Evolutionary conservation across 768 basidiomycete species (phyloP).

Genomic region (Hericium coralloides): DNA sequence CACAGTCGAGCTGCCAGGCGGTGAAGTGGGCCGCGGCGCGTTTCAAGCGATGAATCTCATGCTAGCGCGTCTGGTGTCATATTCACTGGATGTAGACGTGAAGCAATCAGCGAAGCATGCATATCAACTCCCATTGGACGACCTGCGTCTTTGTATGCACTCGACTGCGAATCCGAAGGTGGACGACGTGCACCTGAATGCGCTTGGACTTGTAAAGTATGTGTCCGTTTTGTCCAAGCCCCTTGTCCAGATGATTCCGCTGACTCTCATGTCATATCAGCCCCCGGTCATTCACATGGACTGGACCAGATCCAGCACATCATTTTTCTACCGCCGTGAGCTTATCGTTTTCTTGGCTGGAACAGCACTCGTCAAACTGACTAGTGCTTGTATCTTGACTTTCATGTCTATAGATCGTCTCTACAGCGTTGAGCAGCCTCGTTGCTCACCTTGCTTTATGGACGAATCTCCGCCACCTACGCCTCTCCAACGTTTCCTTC

Average conservation of each 20-base stretch:
- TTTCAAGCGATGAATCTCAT: conserved; percentile 7
- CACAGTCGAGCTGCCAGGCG: conserved; percentile 7
- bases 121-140: conserved; percentile 17
- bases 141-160: conserved; percentile 29
- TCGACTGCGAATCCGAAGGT: conserved; percentile 25
- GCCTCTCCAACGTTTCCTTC: conserved; percentile 29
- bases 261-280: conserved; percentile 19
- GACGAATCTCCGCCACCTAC: conserved; percentile 35
- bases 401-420: conserved; percentile 31
- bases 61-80: conserved; percentile 2
- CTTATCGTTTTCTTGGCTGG: conserved; percentile 1
- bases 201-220: conserved; percentile 29
- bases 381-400: not conserved
- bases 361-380: not conserved
- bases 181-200: conserved; percentile 21
- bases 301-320: conserved; percentile 51
- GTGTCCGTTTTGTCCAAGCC: conserved; percentile 5
- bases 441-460: conserved; percentile 33
- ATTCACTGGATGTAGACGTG: not conserved
- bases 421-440: conserved; percentile 29
- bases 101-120: too few relatives aligned
- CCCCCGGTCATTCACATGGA: conserved; percentile 44
- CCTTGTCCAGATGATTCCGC: not conserved
- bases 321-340: conserved; percentile 55
- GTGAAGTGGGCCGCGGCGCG: conserved; percentile 9